Base-by-base conservation (phyloP, 2,329 filamentous ascomycete species). In the Arthrobotrys entomopaga region DNA sequence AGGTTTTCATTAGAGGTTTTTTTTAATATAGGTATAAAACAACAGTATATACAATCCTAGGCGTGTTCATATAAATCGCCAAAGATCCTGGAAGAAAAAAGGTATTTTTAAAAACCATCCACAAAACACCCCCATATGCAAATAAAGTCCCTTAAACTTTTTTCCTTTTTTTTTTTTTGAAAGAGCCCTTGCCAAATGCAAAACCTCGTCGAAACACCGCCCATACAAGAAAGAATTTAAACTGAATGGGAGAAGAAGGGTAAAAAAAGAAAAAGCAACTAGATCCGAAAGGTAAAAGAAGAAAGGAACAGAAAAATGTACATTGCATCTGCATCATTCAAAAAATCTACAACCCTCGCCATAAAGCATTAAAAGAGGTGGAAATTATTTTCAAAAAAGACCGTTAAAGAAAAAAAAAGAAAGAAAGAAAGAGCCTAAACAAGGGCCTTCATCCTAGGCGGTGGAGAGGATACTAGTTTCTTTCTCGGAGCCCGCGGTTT, bases 311-410 rank as follows among this genome's bases (percentile, higher is more conserved):
- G n/a, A 42, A 22, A 60, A 61, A 15, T 56, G 54, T 53, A 8
- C 16, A 77, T 81, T 82, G 79, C 79, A 81, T n/a, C 76, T 59
- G 60, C 80, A 76, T 40, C 80, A 20, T 20, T 46, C n/a, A 65
- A 49, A 11, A 19, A 22, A 50, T 50, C 1, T 22, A 50, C 46
- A 19, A 4, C 5, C 46, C 2, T 20, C 46, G 6, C 29, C 29
- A 34, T 34, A 5, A 34, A 34, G 29, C 29, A 8, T 34, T 34
- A 34, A 34, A 34, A 6, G 1, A 34, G 10, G 10, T 3, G 5
- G 29, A 34, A 34, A 34, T 34, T 7, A 34, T 5, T 34, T 34
- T 3, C n/a, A n/a, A n/a, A n/a, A n/a, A n/a, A n/a, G n/a, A n/a
- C n/a, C n/a, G n/a, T n/a, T n/a, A n/a, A n/a, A n/a, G n/a, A n/a